Percentiles rank a stretch among this genome's conserved stretches.
Conservation (phyloP, 2,329 filamentous ascomycete genomes). For the Clarireedia monteithiana region DNA sequence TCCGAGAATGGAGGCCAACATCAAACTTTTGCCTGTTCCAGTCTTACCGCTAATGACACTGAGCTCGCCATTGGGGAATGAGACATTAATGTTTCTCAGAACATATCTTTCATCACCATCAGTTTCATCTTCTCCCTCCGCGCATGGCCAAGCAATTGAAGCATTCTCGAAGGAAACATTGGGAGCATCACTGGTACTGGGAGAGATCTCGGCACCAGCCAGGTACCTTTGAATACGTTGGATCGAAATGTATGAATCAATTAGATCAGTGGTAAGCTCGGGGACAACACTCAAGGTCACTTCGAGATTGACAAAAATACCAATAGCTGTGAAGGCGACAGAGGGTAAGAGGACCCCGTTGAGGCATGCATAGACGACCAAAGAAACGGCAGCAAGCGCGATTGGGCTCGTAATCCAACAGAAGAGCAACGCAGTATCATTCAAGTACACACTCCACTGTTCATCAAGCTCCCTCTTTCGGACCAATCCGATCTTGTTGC, state of each 20-base stretch:
- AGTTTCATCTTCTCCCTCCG: conserved; percentile 50
- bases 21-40: conserved; percentile 68
- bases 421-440: conserved; percentile 9
- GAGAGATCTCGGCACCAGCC: conserved; percentile 52
- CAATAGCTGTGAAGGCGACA: conserved; percentile 71
- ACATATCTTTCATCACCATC: conserved; percentile 54
- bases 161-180: conserved; percentile 59
- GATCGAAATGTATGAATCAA: conserved; percentile 68
- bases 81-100: conserved; percentile 54
- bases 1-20: conserved; percentile 66
- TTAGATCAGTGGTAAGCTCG: conserved; percentile 60
- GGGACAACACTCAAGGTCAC: conserved; percentile 63
- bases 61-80: conserved; percentile 60
- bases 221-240: conserved; percentile 67
- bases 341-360: conserved; percentile 60
- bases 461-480: conserved; percentile 59
- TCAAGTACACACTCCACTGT: conserved; percentile 57
- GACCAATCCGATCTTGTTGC: conserved; percentile 57
- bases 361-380: conserved; percentile 59
- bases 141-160: conserved; percentile 67
- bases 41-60: conserved; percentile 72
- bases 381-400: conserved; percentile 61
- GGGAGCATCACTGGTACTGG: conserved; percentile 45
- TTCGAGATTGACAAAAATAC: conserved; percentile 68
- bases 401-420: conserved; percentile 71